Evolutionary conservation across 805 yeast genomes (phyloP).

Genomic region (Saitoella complicata): DNA sequence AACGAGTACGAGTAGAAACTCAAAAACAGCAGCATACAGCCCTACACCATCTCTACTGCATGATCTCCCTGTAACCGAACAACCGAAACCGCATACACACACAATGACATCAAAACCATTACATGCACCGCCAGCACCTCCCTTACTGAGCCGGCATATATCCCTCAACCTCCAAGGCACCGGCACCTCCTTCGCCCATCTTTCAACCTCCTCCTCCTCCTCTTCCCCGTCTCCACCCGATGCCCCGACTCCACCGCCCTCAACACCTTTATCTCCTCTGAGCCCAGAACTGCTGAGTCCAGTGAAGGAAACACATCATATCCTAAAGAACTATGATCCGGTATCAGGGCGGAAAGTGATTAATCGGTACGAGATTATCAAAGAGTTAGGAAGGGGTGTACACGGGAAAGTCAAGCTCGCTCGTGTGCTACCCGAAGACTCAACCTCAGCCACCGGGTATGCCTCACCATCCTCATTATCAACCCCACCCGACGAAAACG

Average conservation of each 20-base stretch:
- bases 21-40: too few species aligned
- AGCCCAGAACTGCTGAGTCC: conserved; percentile 4
- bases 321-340: conserved; percentile 79
- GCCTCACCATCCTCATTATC: neutral
- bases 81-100: too few species aligned
- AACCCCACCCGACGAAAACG: conserved; percentile 17
- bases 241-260: conserved; percentile 4
- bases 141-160: too few species aligned
- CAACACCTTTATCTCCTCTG: conserved; percentile 1
- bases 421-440: conserved; percentile 33
- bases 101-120: too few species aligned
- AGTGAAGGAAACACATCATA: conserved; percentile 72
- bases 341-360: conserved; percentile 61
- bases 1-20: too few species aligned
- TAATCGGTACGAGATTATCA: conserved; percentile 76
- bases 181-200: too few species aligned
- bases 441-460: neutral
- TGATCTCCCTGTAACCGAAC: too few species aligned
- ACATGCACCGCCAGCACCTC: too few species aligned
- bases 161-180: too few species aligned
- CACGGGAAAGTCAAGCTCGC: conserved; percentile 97
- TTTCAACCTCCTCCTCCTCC: neutral
- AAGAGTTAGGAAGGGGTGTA: conserved; percentile 88
- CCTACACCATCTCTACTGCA: too few species aligned
- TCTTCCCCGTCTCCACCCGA: conserved; percentile 2